Conservation (phyloP, 2,329 filamentous ascomycete species). For the Penicillium sp. region DNA sequence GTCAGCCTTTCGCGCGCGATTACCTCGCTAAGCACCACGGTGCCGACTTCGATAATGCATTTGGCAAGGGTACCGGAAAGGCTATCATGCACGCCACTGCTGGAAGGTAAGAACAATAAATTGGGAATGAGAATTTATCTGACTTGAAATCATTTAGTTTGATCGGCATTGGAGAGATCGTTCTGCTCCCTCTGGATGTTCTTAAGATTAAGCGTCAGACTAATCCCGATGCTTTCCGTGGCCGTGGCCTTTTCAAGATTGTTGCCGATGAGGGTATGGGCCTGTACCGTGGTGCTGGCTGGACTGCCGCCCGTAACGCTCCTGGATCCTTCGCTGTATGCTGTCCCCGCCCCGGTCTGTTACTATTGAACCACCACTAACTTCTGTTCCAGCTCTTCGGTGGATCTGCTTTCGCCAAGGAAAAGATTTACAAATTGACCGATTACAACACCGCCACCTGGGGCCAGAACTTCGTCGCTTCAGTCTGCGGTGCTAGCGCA, state of each 20-base stretch:
- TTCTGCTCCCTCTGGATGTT: constrained; percentile 90
- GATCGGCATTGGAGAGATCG: constrained; percentile 95
- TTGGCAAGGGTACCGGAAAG: constrained; percentile 96
- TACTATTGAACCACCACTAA: constrained; percentile 1
- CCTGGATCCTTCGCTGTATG: constrained; percentile 93
- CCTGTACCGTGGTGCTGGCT: constrained; percentile 92
- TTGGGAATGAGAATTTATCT: background rate
- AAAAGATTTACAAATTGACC: constrained; percentile 82
- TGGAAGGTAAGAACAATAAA: constrained; percentile 62
- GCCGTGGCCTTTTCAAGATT: constrained; percentile 85
- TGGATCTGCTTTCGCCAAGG: constrained; percentile 94
- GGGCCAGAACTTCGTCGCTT: constrained; percentile 96
- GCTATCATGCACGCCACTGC: constrained; percentile 97
- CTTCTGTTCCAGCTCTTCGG: constrained; percentile 71
- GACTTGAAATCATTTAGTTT: constrained; percentile 53
- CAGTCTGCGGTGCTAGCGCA: constrained; percentile 88
- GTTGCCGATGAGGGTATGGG: constrained; percentile 92
- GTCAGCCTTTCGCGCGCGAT: constrained; percentile 91
- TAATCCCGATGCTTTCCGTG: constrained; percentile 96
- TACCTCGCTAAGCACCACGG: constrained; percentile 79
- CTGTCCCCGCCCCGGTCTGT: constrained; percentile 27
- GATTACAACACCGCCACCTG: constrained; percentile 96
- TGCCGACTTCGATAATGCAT: constrained; percentile 78
- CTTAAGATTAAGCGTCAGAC: constrained; percentile 99
- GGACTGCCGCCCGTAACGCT: constrained; percentile 95